Evolutionary conservation across 352 stramenopile species (phyloP).

Genomic region (Pythium periplocum): DNA sequence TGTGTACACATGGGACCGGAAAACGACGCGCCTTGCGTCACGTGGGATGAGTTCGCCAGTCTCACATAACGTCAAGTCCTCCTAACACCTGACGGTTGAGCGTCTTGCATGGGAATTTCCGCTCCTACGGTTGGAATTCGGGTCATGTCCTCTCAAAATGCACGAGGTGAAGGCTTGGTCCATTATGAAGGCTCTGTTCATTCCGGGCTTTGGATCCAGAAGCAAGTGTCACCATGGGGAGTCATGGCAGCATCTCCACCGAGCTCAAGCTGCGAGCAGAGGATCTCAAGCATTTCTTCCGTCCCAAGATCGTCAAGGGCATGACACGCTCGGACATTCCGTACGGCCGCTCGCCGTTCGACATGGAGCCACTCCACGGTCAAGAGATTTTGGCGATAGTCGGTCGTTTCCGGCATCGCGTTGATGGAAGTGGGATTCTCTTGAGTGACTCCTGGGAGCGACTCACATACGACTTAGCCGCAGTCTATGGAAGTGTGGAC

Average conservation of each 20-base stretch:
- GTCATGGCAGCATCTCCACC: slow-evolving; percentile 16
- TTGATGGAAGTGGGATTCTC: slow-evolving; percentile 16
- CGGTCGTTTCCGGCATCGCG: slow-evolving; percentile 17
- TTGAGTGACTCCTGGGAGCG: slow-evolving; percentile 16
- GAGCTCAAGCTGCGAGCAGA: slow-evolving; percentile 16
- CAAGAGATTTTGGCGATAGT: slow-evolving; percentile 19
- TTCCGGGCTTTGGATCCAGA: background rate
- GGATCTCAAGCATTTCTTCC: slow-evolving; percentile 21
- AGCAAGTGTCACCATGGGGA: slow-evolving; percentile 8
- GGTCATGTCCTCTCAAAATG: background rate
- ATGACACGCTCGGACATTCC: slow-evolving; percentile 17
- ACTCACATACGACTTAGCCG: slow-evolving; percentile 20
- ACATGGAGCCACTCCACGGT: slow-evolving; percentile 18
- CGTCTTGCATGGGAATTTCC: no score
- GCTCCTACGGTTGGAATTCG: no score
- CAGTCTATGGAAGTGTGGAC: slow-evolving; percentile 10
- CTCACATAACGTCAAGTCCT: no score
- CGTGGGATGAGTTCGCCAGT: no score
- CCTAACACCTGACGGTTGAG: no score
- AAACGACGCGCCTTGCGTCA: no score
- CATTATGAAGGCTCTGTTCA: background rate
- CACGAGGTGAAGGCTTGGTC: background rate
- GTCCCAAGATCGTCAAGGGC: slow-evolving; percentile 19
- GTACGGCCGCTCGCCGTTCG: slow-evolving; percentile 19
- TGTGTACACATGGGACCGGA: no score